A percentile compares a stretch with the other conserved stretches of the same genome.
These are phyloP conservation scores for Megacollybia marginata DNA, from an alignment of 768 basidiomycete genomes.

Conservation along the genomic window DNA sequence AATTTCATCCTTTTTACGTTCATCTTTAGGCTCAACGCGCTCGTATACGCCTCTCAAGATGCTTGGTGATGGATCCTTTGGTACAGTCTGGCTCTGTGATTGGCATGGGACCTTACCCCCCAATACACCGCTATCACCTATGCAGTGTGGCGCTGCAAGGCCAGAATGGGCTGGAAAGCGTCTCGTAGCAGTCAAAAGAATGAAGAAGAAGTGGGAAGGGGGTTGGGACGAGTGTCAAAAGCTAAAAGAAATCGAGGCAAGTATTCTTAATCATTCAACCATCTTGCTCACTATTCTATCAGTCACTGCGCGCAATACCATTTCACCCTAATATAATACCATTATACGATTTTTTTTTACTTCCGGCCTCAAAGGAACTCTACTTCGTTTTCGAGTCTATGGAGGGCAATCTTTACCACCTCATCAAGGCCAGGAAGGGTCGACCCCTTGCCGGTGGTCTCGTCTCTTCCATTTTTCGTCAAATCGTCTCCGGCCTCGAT, in stretches of 20 bases:
- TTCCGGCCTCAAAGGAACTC: slow-evolving; percentile 92
- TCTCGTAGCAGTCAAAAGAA: slow-evolving; percentile 94
- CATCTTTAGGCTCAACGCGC: slow-evolving; percentile 62
- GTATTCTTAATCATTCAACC: slow-evolving; percentile 18
- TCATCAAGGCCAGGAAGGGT: slow-evolving; percentile 95
- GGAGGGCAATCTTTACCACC: slow-evolving; percentile 99
- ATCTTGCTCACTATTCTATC: slow-evolving; percentile 8
- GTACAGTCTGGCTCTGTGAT: slow-evolving; percentile 97
- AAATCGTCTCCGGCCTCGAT: slow-evolving; percentile 83
- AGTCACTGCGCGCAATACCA: slow-evolving; percentile 93
- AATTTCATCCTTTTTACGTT: slow-evolving; percentile 7
- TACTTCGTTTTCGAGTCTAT: slow-evolving; percentile 99
- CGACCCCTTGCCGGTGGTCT: slow-evolving; percentile 95
- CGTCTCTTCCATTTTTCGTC: slow-evolving; percentile 89
- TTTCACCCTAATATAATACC: slow-evolving; percentile 98
- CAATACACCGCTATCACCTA: slow-evolving; percentile 84
- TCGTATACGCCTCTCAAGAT: slow-evolving; percentile 94
- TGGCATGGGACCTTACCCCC: slow-evolving; percentile 83
- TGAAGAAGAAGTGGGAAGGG: slow-evolving; percentile 97
- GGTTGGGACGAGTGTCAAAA: slow-evolving; percentile 97
- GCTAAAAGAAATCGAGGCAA: slow-evolving; percentile 91
- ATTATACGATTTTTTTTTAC: slow-evolving; percentile 96
- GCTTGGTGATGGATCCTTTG: slow-evolving; percentile 97
- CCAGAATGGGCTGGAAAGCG: slow-evolving; percentile 94
- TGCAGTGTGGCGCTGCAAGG: slow-evolving; percentile 90